Percentiles rank a stretch among this genome's conserved stretches.
These are phyloP conservation scores for Pleurozium schreberi DNA, from an alignment of 225 moss, liverwort and hornwort genomes.

Conservation along the genomic window DNA sequence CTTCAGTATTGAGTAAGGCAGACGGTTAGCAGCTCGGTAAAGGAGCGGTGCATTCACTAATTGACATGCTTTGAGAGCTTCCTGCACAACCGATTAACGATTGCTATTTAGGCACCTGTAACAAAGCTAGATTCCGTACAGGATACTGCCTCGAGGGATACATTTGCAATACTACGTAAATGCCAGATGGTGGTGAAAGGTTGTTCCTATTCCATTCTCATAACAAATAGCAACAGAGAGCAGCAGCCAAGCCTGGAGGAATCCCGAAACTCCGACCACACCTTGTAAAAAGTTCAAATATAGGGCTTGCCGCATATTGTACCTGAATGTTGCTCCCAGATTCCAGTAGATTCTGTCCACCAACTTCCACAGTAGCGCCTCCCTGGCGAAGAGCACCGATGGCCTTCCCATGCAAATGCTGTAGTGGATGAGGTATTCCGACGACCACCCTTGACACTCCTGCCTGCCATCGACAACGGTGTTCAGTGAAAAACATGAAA, in stretches of 20 bases:
- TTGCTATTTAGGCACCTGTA: neutral
- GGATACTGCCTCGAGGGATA: neutral
- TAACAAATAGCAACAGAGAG: neutral
- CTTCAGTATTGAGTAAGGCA: slow-evolving; percentile 89
- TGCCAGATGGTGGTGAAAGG: neutral
- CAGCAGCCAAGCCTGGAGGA: neutral
- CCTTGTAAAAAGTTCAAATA: neutral
- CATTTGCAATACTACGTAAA: neutral
- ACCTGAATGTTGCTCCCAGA: slow-evolving; percentile 30
- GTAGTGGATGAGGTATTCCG: slow-evolving; percentile 76
- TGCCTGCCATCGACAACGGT: slow-evolving; percentile 34
- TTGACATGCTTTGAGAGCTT: slow-evolving; percentile 68
- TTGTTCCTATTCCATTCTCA: neutral
- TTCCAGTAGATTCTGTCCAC: slow-evolving; percentile 46
- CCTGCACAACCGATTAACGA: slow-evolving; percentile 25
- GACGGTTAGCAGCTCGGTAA: slow-evolving; percentile 67
- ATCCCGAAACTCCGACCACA: neutral
- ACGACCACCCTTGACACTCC: slow-evolving; percentile 83
- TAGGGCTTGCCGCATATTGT: neutral
- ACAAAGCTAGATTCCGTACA: neutral
- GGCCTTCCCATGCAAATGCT: slow-evolving; percentile 74
- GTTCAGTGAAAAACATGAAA: neutral
- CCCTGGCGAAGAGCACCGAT: slow-evolving; percentile 50
- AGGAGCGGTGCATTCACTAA: slow-evolving; percentile 77
- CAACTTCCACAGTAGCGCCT: slow-evolving; percentile 62